These are phyloP conservation scores for Theobroma grandiflorum DNA, from an alignment of 441 rosid species.

Conservation along the genomic window DNA sequence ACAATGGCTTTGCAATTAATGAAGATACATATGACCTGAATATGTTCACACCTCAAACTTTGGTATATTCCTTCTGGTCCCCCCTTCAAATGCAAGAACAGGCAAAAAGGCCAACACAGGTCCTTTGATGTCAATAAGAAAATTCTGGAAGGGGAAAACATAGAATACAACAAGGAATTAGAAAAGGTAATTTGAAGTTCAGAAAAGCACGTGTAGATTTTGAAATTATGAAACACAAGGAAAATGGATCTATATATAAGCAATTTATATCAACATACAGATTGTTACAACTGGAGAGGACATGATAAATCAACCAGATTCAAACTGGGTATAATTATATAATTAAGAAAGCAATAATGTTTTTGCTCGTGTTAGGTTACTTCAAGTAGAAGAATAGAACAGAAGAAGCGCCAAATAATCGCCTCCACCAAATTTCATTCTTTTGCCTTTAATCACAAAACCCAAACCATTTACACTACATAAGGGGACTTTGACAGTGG, in stretches of 20 bases:
- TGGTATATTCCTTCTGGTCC: conserved; percentile 81
- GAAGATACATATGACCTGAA: background rate
- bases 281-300: background rate
- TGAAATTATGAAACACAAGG: background rate
- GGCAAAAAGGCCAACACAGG: conserved; percentile 77
- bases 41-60: conserved; percentile 66
- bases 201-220: conserved; percentile 2
- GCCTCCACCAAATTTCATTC: conserved; percentile 8
- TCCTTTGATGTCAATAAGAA: conserved; percentile 88
- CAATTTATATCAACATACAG: background rate
- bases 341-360: background rate
- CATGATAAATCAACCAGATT: conserved; percentile 2
- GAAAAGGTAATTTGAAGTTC: conserved; percentile 24
- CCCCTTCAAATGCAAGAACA: conserved; percentile 94
- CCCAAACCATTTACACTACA: background rate
- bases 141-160: conserved; percentile 56
- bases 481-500: background rate
- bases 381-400: conserved; percentile 6
- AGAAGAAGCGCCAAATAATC: background rate
- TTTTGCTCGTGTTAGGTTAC: background rate
- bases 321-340: background rate
- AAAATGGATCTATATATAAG: background rate
- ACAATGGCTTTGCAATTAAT: background rate
- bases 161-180: background rate
- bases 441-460: background rate